Evolutionary conservation across 305 asterid species (phyloP).

Genomic region (Plantago lanceolata): DNA sequence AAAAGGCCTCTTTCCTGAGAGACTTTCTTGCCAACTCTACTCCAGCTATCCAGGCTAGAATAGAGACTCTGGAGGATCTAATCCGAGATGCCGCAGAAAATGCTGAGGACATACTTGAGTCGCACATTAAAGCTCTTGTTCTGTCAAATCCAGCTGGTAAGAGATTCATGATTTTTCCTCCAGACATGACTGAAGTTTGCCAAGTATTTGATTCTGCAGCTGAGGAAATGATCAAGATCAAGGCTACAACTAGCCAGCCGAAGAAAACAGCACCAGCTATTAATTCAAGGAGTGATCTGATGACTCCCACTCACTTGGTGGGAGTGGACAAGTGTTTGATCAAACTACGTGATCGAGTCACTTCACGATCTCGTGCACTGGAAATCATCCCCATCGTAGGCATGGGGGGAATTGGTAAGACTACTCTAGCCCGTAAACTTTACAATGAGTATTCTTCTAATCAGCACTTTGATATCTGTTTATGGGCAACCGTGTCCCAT

Average conservation of each 20-base stretch:
- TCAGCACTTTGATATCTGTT: background rate
- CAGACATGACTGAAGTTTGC: background rate
- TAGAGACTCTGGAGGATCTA: constrained; percentile 1
- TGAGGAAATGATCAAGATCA: background rate
- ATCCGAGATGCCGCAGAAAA: background rate
- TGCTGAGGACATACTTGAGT: background rate
- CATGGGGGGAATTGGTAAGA: constrained; percentile 7
- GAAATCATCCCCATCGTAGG: background rate
- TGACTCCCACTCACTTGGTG: background rate
- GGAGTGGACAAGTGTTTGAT: background rate
- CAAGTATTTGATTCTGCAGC: background rate
- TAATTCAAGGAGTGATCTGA: background rate
- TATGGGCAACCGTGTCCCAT: background rate
- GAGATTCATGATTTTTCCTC: background rate
- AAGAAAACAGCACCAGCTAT: background rate
- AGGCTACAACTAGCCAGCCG: background rate
- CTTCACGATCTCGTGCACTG: background rate
- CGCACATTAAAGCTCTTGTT: background rate
- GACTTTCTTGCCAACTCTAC: constrained; percentile 1
- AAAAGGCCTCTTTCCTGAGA: background rate
- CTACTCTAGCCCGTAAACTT: constrained; percentile 1
- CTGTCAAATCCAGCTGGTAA: too few relatives aligned
- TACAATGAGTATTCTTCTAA: background rate
- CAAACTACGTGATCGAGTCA: background rate
- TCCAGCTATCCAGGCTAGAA: background rate